Percentiles rank a stretch among this genome's conserved stretches.
These are phyloP conservation scores for Penicillium italicum DNA, from an alignment of 2,329 filamentous ascomycete species.

Conservation along the genomic window DNA sequence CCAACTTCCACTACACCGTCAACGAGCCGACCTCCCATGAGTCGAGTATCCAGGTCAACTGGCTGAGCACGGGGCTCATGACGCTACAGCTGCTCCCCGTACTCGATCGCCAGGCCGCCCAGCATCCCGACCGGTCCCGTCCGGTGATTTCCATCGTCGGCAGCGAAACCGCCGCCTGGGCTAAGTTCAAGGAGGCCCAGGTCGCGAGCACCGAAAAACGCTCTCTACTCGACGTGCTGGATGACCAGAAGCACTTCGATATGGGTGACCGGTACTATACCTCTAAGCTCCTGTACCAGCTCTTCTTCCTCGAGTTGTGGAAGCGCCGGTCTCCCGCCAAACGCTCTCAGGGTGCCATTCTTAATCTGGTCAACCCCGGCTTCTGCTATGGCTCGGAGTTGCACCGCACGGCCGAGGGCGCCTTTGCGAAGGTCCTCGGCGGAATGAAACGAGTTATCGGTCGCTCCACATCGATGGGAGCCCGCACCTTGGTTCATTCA, in stretches of 20 bases:
- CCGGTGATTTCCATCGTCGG: not conserved
- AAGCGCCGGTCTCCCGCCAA: too few relatives aligned
- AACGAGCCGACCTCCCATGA: conserved; percentile 18
- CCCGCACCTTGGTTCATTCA: not conserved
- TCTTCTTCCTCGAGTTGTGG: conserved; percentile 5
- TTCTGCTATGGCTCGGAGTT: conserved; percentile 2
- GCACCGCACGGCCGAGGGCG: not conserved
- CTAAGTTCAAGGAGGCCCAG: not conserved
- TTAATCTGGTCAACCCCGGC: not conserved
- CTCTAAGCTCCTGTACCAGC: not conserved
- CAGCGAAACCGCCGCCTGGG: conserved; percentile 1
- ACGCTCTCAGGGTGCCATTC: not conserved
- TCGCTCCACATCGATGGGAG: not conserved
- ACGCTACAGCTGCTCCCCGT: too few relatives aligned
- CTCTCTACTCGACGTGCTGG: too few relatives aligned
- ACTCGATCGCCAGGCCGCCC: too few relatives aligned
- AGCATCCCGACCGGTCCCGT: too few relatives aligned
- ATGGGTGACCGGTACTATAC: not conserved
- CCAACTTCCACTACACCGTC: conserved; percentile 13
- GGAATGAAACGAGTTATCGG: not conserved
- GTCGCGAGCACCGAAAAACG: too few relatives aligned
- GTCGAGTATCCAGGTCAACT: conserved; percentile 28
- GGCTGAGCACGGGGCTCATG: too few relatives aligned
- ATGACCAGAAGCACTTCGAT: not conserved
- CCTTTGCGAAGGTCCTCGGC: not conserved